Conservation (phyloP, 805 yeast genomes). For the Ogataea wickerhamii region DNA sequence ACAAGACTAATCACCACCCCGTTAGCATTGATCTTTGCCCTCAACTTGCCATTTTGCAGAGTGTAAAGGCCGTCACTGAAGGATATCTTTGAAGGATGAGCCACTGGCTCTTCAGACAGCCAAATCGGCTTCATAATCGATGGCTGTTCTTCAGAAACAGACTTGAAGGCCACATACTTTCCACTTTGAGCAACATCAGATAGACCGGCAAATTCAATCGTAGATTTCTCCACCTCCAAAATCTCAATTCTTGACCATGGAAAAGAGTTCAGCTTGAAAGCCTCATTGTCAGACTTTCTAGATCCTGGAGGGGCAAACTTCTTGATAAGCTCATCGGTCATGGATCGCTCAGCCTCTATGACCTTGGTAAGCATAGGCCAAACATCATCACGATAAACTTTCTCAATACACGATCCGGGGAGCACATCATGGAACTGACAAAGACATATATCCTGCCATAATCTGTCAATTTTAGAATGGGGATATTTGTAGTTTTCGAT, state of each 20-base stretch:
- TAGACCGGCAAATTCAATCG: background rate
- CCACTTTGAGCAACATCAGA: slow-evolving; percentile 11
- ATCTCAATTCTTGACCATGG: slow-evolving; percentile 62
- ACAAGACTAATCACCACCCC: slow-evolving; percentile 60
- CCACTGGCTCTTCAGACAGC: slow-evolving; percentile 19
- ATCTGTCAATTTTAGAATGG: slow-evolving; percentile 51
- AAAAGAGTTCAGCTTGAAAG: slow-evolving; percentile 48
- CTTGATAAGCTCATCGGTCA: slow-evolving; percentile 46
- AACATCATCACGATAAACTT: slow-evolving; percentile 88
- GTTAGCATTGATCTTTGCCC: slow-evolving; percentile 48
- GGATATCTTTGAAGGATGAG: slow-evolving; percentile 50
- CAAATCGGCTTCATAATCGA: slow-evolving; percentile 24
- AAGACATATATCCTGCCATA: slow-evolving; percentile 87
- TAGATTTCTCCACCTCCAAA: slow-evolving; percentile 26
- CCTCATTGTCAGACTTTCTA: slow-evolving; percentile 15
- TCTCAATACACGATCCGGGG: slow-evolving; percentile 93
- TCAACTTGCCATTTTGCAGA: slow-evolving; percentile 59
- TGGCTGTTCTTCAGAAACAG: slow-evolving; percentile 4
- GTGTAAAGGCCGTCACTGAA: slow-evolving; percentile 38
- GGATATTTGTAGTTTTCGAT: slow-evolving; percentile 66
- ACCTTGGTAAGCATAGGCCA: slow-evolving; percentile 68
- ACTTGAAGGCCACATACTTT: slow-evolving; percentile 19
- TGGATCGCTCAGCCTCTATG: slow-evolving; percentile 45
- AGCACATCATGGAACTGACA: slow-evolving; percentile 98
- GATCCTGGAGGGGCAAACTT: slow-evolving; percentile 9